phyloP scores from a whole-genome alignment of 139 green algal genomes.

The Chlorella ohadii region DNA sequence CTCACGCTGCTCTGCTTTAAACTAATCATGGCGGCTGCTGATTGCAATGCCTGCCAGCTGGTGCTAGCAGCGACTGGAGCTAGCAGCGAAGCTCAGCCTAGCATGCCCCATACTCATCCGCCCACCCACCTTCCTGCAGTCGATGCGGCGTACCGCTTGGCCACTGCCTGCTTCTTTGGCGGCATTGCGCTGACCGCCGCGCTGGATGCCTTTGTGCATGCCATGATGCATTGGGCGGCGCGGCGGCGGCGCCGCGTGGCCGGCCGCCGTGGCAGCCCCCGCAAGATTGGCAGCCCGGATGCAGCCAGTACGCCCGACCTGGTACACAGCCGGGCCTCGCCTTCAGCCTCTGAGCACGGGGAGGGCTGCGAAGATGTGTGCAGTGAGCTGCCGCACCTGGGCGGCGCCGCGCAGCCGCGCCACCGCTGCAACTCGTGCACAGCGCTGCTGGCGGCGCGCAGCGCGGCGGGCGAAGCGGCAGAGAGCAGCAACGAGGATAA shows the following conservation, averaged over 20 bases:
- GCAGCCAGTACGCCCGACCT: neutral
- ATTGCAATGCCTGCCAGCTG: too few species aligned
- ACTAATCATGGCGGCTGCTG: too few species aligned
- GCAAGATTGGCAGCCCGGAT: too few species aligned
- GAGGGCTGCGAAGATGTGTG: too few species aligned
- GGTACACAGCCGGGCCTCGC: neutral
- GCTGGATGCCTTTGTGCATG: constrained; percentile 59
- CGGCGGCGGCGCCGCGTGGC: neutral
- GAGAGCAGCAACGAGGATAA: neutral
- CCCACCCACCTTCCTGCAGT: constrained; percentile 23
- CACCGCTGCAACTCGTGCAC: neutral
- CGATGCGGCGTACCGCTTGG: constrained; percentile 55
- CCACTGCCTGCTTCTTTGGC: constrained; percentile 71
- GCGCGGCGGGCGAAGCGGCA: neutral
- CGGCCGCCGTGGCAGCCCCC: neutral
- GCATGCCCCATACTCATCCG: too few species aligned
- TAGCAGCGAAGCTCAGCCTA: too few species aligned
- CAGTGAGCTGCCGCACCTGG: too few species aligned
- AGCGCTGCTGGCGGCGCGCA: neutral
- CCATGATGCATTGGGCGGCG: constrained; percentile 18
- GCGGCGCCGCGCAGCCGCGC: neutral
- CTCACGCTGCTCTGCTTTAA: neutral
- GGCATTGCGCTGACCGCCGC: constrained; percentile 58
- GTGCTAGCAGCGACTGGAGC: too few species aligned
- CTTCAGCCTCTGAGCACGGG: too few species aligned